Base-by-base conservation (phyloP, 1,284 basidiomycete species). In the Pseudozyma hubeiensis region DNA sequence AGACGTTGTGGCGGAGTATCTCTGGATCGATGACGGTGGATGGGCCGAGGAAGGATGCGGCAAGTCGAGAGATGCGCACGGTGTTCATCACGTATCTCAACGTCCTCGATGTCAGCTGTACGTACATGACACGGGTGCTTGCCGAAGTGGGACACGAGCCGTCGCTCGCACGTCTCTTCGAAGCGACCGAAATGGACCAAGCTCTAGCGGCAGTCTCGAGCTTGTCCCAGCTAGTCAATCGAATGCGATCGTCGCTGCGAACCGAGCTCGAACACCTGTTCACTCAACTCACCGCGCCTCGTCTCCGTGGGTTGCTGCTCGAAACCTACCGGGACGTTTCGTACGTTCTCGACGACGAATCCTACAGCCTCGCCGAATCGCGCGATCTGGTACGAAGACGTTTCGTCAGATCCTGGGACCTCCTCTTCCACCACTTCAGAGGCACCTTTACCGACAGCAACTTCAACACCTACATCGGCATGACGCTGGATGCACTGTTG, bases 261-360 rank as follows among this genome's bases (percentile, higher is more conserved):
- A 88, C 89, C 10, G 93, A 95, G 37, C 88, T 97, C 43, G 96
- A 98, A 75, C 93, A 95, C 79, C 87, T 98, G 24, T 98, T 98
- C 87, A 95, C 93, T 72, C 93, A 97, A 81, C 87, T 97, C 9
- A 88, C 95, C 60, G 89, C 93, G 29, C 93, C 95, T 0, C 91
- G 91, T 61, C 84, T 99, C 35, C 89, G 94, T 17, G 91, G 89
- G 11, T 87, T 99, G 48, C 88, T 98, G 40, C 85, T 89, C 5
- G 96, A 99, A 59, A 89, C 94, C 10, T 97, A 97, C 85, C 92
- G 91, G 79, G 94, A 96, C 66, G 88, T 94, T 3, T 89, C 90
- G 5, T 99, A 99, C 83, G 45, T 69, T 1, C 85, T 92, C 16
- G 93, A 97, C 80, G 96, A 99, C 63, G 93, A 96, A 57, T 86